These are phyloP conservation scores for Lavandula angustifolia DNA, from an alignment of 257 asterid genomes.

Conservation along the genomic window DNA sequence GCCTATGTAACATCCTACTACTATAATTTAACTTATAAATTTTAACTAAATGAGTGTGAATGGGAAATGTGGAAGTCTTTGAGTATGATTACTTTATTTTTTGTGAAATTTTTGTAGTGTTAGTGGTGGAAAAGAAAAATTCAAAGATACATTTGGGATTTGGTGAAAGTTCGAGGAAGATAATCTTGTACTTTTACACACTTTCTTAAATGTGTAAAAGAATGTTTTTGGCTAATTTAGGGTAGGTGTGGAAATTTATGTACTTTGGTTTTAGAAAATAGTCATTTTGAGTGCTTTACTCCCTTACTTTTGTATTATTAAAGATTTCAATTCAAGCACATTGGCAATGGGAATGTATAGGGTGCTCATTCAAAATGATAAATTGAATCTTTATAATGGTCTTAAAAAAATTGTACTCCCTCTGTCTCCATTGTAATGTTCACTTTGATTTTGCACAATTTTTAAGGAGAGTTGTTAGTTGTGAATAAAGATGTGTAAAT, in stretches of 20 bases:
- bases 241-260: conserved; percentile 14
- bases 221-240: conserved; percentile 32
- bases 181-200: conserved; percentile 26
- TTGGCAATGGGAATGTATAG: too few relatives aligned
- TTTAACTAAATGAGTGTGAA: conserved; percentile 40
- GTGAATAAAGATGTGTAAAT: too few relatives aligned
- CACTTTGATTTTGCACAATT: too few relatives aligned
- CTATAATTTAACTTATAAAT: too few relatives aligned
- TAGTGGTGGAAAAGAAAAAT: conserved; percentile 17
- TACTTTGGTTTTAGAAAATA: neutral
- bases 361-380: too few relatives aligned
- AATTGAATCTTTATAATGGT: too few relatives aligned
- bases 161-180: conserved; percentile 48
- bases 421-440: too few relatives aligned
- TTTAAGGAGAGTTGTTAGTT: too few relatives aligned
- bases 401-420: too few relatives aligned
- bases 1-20: conserved; percentile 1
- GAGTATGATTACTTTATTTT: conserved; percentile 31
- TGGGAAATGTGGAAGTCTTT: conserved; percentile 36
- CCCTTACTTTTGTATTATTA: conserved; percentile 34
- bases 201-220: conserved; percentile 20
- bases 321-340: conserved; percentile 12
- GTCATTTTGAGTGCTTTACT: conserved; percentile 30
- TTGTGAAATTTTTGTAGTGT: conserved; percentile 3
- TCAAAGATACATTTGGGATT: conserved; percentile 42